phyloP scores from a whole-genome alignment of 2,329 filamentous ascomycete genomes.

The Lachnellula suecica region DNA sequence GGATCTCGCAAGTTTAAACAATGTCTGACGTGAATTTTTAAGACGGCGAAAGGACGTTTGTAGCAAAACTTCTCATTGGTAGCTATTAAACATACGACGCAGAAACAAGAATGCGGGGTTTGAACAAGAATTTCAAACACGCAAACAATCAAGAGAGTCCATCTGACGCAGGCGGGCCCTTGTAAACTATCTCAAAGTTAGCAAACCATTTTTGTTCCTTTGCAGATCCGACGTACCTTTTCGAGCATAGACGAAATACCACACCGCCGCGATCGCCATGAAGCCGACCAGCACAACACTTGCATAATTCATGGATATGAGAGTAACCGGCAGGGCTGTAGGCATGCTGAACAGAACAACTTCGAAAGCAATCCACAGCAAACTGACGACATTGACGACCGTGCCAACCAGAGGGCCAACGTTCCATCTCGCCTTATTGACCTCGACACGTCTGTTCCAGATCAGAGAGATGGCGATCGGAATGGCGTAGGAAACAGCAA shows the following conservation, averaged over 20 bases:
- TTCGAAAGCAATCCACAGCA: constrained; percentile 57
- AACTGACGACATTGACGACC: constrained; percentile 55
- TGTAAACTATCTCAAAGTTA: constrained; percentile 17
- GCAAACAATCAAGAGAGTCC: constrained; percentile 8
- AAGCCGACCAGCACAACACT: constrained; percentile 56
- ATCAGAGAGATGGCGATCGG: constrained; percentile 69
- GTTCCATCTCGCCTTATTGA: constrained; percentile 56
- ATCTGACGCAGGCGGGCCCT: constrained; percentile 23
- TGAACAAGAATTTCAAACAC: background rate
- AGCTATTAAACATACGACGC: too few species aligned
- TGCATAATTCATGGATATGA: constrained; percentile 54
- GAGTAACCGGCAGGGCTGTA: constrained; percentile 55
- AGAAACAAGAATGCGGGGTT: too few species aligned
- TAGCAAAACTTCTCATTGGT: too few species aligned
- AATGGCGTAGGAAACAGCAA: constrained; percentile 73
- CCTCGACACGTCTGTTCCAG: constrained; percentile 56
- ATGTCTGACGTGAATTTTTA: too few species aligned
- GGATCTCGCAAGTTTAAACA: too few species aligned
- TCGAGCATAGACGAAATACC: constrained; percentile 50
- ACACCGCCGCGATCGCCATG: constrained; percentile 46
- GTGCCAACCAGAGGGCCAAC: constrained; percentile 48
- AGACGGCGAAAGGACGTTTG: too few species aligned
- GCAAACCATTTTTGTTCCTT: background rate
- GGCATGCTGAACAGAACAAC: constrained; percentile 66
- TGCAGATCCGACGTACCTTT: constrained; percentile 41